Conservation (phyloP, 805 yeast genomes). For the Hanseniaspora pseudoguilliermondii region DNA sequence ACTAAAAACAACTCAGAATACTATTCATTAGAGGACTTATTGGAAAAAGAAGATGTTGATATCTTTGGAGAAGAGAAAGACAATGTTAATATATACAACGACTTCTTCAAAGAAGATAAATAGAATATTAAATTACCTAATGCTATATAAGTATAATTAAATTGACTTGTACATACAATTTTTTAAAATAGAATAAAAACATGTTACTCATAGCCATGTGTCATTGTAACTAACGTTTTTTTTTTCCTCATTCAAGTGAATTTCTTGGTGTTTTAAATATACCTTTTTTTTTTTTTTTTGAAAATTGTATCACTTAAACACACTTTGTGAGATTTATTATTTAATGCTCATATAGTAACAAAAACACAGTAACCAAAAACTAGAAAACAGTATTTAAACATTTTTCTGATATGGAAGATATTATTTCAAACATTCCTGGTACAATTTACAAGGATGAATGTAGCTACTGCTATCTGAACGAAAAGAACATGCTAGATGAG, state of each 20-base stretch:
- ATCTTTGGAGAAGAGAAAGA: neutral
- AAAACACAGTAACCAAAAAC: neutral
- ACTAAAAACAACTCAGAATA: neutral
- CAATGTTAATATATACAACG: neutral
- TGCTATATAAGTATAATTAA: neutral
- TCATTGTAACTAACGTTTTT: too few species aligned
- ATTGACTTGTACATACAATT: neutral
- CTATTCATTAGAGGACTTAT: neutral
- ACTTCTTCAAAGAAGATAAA: neutral
- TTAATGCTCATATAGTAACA: too few species aligned
- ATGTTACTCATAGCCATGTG: too few species aligned
- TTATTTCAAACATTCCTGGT: conserved; percentile 20
- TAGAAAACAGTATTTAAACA: neutral
- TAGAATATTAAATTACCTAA: neutral
- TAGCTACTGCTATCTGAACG: conserved; percentile 68
- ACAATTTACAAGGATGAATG: conserved; percentile 79
- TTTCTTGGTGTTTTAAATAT: too few species aligned
- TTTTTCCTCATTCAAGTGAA: too few species aligned
- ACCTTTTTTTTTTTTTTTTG: too few species aligned
- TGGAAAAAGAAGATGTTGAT: neutral
- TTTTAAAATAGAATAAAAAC: neutral
- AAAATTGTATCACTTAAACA: too few species aligned
- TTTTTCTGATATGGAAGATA: conserved; percentile 9
- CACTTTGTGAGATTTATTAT: too few species aligned
- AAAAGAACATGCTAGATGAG: conserved; percentile 30